These are phyloP conservation scores for Fusarium nelsonii DNA, from an alignment of 2,329 filamentous ascomycete genomes.

Conservation along the genomic window DNA sequence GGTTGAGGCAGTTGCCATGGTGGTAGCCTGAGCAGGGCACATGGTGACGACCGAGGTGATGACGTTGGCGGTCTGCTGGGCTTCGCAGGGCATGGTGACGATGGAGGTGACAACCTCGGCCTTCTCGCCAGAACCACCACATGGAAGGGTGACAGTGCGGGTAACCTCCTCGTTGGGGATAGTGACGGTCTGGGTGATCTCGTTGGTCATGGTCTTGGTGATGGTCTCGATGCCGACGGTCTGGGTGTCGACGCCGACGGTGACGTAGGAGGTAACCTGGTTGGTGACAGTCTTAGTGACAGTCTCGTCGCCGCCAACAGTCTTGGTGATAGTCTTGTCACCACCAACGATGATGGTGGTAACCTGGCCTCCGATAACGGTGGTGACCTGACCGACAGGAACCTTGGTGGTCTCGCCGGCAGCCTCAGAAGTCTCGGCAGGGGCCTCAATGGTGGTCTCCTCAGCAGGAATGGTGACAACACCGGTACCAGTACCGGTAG, in stretches of 20 bases:
- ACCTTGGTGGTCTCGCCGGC: slow-evolving; percentile 1
- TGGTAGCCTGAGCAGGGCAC: slow-evolving; percentile 37
- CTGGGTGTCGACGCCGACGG: slow-evolving; percentile 22
- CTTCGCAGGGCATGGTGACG: background rate
- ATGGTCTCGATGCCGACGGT: slow-evolving; percentile 37
- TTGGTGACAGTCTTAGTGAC: slow-evolving; percentile 40
- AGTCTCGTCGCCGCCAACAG: slow-evolving; percentile 22
- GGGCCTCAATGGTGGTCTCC: slow-evolving; percentile 16
- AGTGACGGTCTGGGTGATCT: slow-evolving; percentile 33
- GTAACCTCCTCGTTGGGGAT: slow-evolving; percentile 1
- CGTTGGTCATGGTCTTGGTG: slow-evolving; percentile 34
- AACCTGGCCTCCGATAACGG: slow-evolving; percentile 3
- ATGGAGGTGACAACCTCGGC: background rate
- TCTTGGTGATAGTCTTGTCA: background rate
- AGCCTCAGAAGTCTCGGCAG: slow-evolving; percentile 8
- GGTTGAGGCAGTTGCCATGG: slow-evolving; percentile 39
- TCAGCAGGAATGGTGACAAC: slow-evolving; percentile 22
- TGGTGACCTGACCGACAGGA: slow-evolving; percentile 20
- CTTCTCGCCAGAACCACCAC: background rate
- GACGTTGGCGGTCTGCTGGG: background rate
- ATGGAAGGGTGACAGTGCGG: background rate
- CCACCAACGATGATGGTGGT: background rate
- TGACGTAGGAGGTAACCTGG: slow-evolving; percentile 32
- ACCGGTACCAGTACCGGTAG: slow-evolving; percentile 32
- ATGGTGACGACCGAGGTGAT: slow-evolving; percentile 22